Evolutionary conservation across 306 rosid genomes (phyloP), one percentile per base, ranked within the genome.

Genomic region (Rosa rugosa): DNA sequence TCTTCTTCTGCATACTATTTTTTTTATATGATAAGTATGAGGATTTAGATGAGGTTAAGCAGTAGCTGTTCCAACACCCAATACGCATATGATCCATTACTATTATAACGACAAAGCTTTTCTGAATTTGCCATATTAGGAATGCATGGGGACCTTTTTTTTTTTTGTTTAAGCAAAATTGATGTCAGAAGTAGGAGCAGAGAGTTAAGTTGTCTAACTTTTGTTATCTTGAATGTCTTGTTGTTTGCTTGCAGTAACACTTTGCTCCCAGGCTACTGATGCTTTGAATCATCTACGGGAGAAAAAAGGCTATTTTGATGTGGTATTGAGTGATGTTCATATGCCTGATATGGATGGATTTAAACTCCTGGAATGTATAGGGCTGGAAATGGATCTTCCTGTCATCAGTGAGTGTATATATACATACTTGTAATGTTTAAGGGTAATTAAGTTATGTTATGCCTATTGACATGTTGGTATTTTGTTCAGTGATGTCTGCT

Each of bases 321-420:
- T 91, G 75, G 78, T 93, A 41, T 62, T 93, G 42, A 80, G 91
- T n/a, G 94, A 88, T 34, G 91, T 84, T 80, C 84, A 86, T 36
- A 89, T 93, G 94, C 89, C 89, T 14, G 85, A 84, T 47, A 85
- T 89, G 89, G 86, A 93, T 80, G 90, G 89, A 2, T 86, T 72
- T 73, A 79, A 85, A 8, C 90, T 93, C 57, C 83, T 91, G 36
- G 81, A 84, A n/a, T 82, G 10, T 22, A 77, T 84, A 73, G 85
- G 91, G 65, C 87, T 87, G 62, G 90, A 88, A 64, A 85, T 86
- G 83, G 82, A 90, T 49, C 94, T 93, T 79, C 96, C 93, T 77
- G 85, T 88, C 34, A 79, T 93, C 46, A 81, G 97, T 93, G 76
- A 81, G 96, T 81, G 53, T 5, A 27, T 18, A 17, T 79, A 20